Evolutionary conservation across 768 basidiomycete species (phyloP).

Genomic region (Coprinopsis cinerea): DNA sequence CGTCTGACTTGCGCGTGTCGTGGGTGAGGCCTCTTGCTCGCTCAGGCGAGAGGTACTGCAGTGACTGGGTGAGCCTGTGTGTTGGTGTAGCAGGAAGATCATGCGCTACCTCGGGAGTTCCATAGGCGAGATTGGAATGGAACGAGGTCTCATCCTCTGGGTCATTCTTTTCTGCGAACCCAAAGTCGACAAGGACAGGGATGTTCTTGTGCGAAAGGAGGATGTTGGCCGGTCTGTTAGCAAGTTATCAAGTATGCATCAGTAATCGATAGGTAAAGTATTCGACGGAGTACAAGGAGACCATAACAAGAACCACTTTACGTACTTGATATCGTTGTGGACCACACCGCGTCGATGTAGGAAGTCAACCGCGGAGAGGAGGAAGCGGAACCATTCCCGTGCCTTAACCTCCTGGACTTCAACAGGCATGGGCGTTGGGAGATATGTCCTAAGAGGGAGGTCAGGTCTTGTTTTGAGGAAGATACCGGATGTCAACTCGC

Average conservation of each 20-base stretch:
- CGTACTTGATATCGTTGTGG: slow-evolving; percentile 93
- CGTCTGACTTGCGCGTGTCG: slow-evolving; percentile 88
- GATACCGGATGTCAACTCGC: slow-evolving; percentile 24
- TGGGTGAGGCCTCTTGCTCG: slow-evolving; percentile 84
- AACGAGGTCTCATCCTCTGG: slow-evolving; percentile 57
- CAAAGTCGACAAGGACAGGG: slow-evolving; percentile 92
- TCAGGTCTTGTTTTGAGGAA: slow-evolving; percentile 13
- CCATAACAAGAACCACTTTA: slow-evolving; percentile 2
- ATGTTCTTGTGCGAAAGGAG: slow-evolving; percentile 72
- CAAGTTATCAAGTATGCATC: background rate
- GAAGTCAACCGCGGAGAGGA: slow-evolving; percentile 79
- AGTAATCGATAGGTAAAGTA: background rate
- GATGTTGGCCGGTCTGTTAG: slow-evolving; percentile 84
- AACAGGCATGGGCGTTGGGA: slow-evolving; percentile 83
- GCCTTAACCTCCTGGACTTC: slow-evolving; percentile 78
- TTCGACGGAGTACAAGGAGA: background rate
- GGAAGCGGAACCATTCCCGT: slow-evolving; percentile 73
- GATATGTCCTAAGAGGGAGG: slow-evolving; percentile 60
- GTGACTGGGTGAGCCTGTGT: slow-evolving; percentile 6
- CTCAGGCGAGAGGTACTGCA: slow-evolving; percentile 86
- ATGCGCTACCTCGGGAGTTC: slow-evolving; percentile 74
- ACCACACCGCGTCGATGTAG: slow-evolving; percentile 80
- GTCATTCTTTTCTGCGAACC: slow-evolving; percentile 89
- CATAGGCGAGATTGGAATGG: slow-evolving; percentile 78
- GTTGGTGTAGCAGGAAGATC: background rate